Evolutionary conservation across 352 stramenopile species (phyloP), one percentile per base, ranked within the genome.

Genomic region (Pythium coloratum): DNA sequence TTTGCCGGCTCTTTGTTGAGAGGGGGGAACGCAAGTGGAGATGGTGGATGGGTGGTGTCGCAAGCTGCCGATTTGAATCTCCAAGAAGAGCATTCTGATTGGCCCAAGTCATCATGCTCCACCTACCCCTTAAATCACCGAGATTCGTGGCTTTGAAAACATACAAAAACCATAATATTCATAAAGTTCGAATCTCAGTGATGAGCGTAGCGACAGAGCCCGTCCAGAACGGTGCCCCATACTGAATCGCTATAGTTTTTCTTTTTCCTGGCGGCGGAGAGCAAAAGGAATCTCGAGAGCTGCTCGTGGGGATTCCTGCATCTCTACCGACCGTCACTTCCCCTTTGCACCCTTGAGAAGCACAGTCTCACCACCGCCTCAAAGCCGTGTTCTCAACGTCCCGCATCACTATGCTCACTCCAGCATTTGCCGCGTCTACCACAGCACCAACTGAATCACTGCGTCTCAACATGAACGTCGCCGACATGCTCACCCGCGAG

Each of bases 181-280:
- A 1, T 6, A 18, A 30, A 54, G 10, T 13, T 14, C 24, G 64
- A 71, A 71, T 75, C 69, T 75, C 12, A 18, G 9, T 51, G 36
- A 18, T 3, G 34, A 46, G 42, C 36, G 12, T 44, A 30, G 30
- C 33, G 56, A 20, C 54, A 66, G 24, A 51, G 16, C 38, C 30
- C 33, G 50, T 30, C n/a, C 49, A 13, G 34, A 54, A 30, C 24
- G 7, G 40, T 2, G 24, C 18, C 12, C 55, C 59, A 76, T 76
- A 76, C 18, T 76, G 70, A 76, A 76, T 71, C 66, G 32, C 70
- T 60, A 73, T 76, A 76, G 28, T 69, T 59, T 73, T 76, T 76
- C 70, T 76, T 76, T 76, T 76, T 76, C 69, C 61, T 72, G 33
- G 34, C n/a, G 18, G n/a, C 24, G 30, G 30, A n/a, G 32, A 16